A percentile compares a stretch with the other conserved stretches of the same genome.
Conservation (phyloP, 352 stramenopile species). For the Globisporangium iwayamae region DNA sequence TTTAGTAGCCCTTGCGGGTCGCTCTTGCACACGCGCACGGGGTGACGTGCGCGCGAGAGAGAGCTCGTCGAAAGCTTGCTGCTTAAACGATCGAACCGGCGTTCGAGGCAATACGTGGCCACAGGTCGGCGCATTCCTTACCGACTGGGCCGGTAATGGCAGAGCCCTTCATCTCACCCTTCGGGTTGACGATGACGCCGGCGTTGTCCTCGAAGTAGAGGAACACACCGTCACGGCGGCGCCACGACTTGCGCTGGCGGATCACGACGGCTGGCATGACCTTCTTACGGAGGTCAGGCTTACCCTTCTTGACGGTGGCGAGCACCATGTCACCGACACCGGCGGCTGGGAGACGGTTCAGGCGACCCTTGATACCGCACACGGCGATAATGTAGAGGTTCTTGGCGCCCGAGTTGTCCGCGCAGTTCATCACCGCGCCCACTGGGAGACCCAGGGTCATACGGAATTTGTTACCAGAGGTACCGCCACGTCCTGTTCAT, state of each 20-base stretch:
- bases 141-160: constrained; percentile 99
- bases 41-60: not conserved
- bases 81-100: constrained; percentile 99
- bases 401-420: constrained; percentile 99
- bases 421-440: constrained; percentile 99
- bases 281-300: constrained; percentile 99
- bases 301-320: constrained; percentile 99
- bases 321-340: constrained; percentile 99
- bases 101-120: constrained; percentile 99
- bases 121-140: constrained; percentile 99
- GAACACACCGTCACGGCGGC: constrained; percentile 99
- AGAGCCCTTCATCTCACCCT: constrained; percentile 99
- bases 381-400: constrained; percentile 99
- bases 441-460: constrained; percentile 99
- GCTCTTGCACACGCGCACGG: not conserved
- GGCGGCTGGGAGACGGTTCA: constrained; percentile 99
- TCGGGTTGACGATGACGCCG: constrained; percentile 99
- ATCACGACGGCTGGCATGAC: constrained; percentile 99
- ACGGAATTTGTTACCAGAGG: constrained; percentile 98
- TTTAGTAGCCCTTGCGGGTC: constrained; percentile 4
- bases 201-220: constrained; percentile 99
- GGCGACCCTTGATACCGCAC: constrained; percentile 97
- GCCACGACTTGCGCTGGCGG: constrained; percentile 98
- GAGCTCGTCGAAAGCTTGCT: constrained; percentile 2
- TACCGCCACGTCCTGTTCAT: constrained; percentile 90